Percentiles rank a stretch among this genome's conserved stretches.
Conservation (phyloP, 2,329 filamentous ascomycete genomes). For the Gyromitra esculenta region DNA sequence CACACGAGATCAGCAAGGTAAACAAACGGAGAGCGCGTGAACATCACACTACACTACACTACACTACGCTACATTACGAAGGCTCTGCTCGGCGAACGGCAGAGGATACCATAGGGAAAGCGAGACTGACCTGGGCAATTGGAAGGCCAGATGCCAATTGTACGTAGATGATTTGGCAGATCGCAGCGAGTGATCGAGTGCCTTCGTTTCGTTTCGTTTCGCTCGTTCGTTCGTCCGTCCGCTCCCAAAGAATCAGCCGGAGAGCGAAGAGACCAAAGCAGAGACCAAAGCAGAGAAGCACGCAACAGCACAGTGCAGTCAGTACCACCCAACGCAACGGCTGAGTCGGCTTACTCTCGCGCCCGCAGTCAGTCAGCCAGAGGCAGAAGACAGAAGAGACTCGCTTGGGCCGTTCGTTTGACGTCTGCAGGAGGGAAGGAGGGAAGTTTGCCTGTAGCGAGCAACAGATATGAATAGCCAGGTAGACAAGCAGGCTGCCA, state of each 20-base stretch:
- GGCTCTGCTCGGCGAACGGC: constrained; percentile 8
- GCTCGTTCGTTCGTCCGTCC: neutral
- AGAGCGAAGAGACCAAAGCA: constrained; percentile 21
- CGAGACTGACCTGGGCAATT: constrained; percentile 1
- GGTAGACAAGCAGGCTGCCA: neutral
- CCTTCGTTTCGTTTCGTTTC: constrained; percentile 25
- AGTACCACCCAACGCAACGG: neutral
- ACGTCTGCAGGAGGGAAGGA: constrained; percentile 45
- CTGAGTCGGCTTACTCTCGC: neutral
- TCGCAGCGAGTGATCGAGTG: constrained; percentile 22
- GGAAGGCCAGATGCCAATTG: constrained; percentile 20
- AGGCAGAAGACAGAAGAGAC: no score
- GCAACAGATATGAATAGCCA: constrained; percentile 2
- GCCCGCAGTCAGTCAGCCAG: no score
- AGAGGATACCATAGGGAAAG: constrained; percentile 8
- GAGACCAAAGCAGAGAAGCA: neutral
- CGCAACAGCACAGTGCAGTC: no score
- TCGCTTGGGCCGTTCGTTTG: constrained; percentile 43
- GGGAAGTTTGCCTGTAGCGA: neutral
- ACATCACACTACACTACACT: no score
- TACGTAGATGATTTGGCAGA: constrained; percentile 25
- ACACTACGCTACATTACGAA: no score
- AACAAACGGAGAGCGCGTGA: constrained; percentile 30
- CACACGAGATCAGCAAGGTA: constrained; percentile 34
- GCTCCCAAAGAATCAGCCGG: constrained; percentile 6